A percentile compares a stretch with the other conserved stretches of the same genome.
These are phyloP conservation scores for Heliosperma pusillum DNA, from an alignment of 148 eudicot species.

Conservation along the genomic window DNA sequence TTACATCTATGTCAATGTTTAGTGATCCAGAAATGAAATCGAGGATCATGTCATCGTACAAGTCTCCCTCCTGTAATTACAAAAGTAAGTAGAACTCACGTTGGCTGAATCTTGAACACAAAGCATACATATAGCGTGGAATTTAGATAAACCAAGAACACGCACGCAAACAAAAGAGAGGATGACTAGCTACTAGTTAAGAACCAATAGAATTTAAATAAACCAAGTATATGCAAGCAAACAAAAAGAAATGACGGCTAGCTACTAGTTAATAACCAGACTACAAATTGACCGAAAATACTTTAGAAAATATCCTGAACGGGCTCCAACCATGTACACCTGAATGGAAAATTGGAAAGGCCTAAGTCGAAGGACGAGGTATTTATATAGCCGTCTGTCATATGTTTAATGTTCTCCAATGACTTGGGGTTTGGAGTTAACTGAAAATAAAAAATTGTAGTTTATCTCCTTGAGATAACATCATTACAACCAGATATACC, in stretches of 20 bases:
- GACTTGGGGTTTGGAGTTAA: background rate
- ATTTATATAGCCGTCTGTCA: background rate
- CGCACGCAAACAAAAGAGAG: background rate
- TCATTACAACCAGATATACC: slow-evolving; percentile 2
- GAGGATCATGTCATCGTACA: background rate
- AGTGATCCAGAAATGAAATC: slow-evolving; percentile 18
- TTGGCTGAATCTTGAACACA: slow-evolving; percentile 2
- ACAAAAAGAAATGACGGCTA: no score
- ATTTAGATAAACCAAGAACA: background rate
- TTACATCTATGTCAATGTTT: background rate
- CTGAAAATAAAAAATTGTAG: background rate
- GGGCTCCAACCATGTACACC: background rate
- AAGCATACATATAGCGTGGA: background rate
- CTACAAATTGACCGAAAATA: background rate
- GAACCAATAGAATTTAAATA: background rate
- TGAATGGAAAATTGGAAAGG: background rate
- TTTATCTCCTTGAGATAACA: slow-evolving; percentile 5
- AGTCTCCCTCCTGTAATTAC: slow-evolving; percentile 18
- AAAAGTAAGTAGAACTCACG: slow-evolving; percentile 1
- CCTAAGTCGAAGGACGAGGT: background rate
- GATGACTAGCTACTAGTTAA: background rate
- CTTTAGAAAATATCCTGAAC: background rate
- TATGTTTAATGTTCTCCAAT: background rate
- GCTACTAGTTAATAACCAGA: no score
- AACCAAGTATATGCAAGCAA: background rate